A percentile compares a stretch with the other conserved stretches of the same genome.
These are phyloP conservation scores for Polychaeton citri DNA, from an alignment of 2,329 filamentous ascomycete genomes.

Conservation along the genomic window DNA sequence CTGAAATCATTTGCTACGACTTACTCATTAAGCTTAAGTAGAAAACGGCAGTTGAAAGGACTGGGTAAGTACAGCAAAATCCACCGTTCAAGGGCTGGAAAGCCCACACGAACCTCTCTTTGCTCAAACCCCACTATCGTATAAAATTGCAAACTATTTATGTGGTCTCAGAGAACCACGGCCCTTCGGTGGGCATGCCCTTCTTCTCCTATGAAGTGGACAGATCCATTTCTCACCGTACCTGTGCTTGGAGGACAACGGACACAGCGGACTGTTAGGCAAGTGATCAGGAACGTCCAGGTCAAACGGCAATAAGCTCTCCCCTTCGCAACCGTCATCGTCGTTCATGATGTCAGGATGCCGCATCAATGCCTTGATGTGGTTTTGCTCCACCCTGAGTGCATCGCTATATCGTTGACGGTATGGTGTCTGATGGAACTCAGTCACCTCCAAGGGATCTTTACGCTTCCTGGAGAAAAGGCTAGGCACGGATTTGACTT, in stretches of 20 bases:
- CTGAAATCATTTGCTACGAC: no score
- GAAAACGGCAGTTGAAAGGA: no score
- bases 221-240: conserved; percentile 25
- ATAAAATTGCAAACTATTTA: no score
- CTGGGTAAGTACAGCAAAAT: no score
- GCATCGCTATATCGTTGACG: conserved; percentile 17
- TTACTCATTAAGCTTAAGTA: no score
- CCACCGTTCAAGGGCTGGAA: no score
- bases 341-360: conserved; percentile 12
- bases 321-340: conserved; percentile 8
- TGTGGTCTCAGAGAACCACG: no score
- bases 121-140: no score
- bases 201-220: conserved; percentile 24
- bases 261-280: conserved; percentile 29
- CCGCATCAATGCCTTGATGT: conserved; percentile 13
- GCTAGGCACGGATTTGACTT: not conserved
- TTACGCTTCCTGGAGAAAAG: not conserved
- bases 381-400: conserved; percentile 11
- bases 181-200: conserved; percentile 1
- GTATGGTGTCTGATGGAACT: conserved; percentile 19
- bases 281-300: conserved; percentile 30
- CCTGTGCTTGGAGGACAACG: conserved; percentile 23
- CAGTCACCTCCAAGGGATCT: conserved; percentile 11
- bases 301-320: conserved; percentile 17
- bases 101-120: no score